Evolutionary conservation across 257 asterid species (phyloP).

Genomic region (Penstemon eatonii): DNA sequence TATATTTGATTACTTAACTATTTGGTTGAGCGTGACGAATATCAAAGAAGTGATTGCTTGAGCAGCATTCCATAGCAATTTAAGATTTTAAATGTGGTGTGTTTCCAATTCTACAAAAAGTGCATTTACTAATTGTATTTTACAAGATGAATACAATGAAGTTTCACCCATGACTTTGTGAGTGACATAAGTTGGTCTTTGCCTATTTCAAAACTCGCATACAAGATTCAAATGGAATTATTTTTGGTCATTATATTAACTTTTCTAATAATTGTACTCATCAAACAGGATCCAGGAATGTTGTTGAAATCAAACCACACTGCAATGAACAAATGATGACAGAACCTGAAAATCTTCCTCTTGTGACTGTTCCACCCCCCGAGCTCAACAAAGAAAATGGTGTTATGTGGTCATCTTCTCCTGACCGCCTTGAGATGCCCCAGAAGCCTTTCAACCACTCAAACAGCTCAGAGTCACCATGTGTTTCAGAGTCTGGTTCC

Average conservation of each 20-base stretch:
- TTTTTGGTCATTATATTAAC: slow-evolving; percentile 26
- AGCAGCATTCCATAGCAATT: too few species aligned
- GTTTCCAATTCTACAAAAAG: too few species aligned
- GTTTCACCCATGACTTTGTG: neutral
- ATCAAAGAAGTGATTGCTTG: too few species aligned
- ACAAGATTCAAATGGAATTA: neutral
- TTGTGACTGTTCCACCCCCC: slow-evolving; percentile 60
- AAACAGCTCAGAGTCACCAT: slow-evolving; percentile 89
- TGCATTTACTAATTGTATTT: too few species aligned
- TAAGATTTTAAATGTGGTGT: too few species aligned
- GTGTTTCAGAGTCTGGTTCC: slow-evolving; percentile 90
- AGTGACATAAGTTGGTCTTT: neutral
- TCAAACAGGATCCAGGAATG: slow-evolving; percentile 54
- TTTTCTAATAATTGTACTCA: slow-evolving; percentile 27
- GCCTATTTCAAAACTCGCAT: slow-evolving; percentile 1
- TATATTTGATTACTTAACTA: too few species aligned
- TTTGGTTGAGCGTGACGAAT: too few species aligned
- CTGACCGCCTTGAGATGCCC: slow-evolving; percentile 82
- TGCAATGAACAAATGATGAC: slow-evolving; percentile 50
- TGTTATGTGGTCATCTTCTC: slow-evolving; percentile 74
- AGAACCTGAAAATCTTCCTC: slow-evolving; percentile 74
- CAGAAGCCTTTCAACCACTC: slow-evolving; percentile 83
- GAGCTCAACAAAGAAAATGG: slow-evolving; percentile 73
- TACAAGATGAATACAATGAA: too few species aligned
- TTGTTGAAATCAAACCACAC: slow-evolving; percentile 55